These are phyloP conservation scores for Aspergillus bombycis DNA, from an alignment of 2,329 filamentous ascomycete genomes.

Conservation along the genomic window DNA sequence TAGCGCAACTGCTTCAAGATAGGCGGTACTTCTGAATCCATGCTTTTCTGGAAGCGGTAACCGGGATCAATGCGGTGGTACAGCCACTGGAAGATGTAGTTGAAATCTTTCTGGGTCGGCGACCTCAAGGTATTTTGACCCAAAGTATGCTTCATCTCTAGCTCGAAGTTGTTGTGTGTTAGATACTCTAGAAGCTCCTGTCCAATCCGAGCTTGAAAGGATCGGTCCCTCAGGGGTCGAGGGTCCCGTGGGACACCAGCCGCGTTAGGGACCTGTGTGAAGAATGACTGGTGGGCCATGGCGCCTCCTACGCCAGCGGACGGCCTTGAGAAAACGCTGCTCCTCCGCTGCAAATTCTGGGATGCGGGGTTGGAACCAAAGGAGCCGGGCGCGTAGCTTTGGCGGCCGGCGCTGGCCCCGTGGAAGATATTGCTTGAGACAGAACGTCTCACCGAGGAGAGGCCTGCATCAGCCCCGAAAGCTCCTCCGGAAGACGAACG, in stretches of 20 bases:
- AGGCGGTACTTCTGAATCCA: slow-evolving; percentile 91
- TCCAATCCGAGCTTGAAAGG: slow-evolving; percentile 79
- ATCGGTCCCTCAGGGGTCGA: slow-evolving; percentile 78
- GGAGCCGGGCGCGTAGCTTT: slow-evolving; percentile 68
- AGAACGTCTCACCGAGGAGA: slow-evolving; percentile 82
- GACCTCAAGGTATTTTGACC: slow-evolving; percentile 88
- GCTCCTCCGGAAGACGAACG: slow-evolving; percentile 74
- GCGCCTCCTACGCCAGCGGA: slow-evolving; percentile 62
- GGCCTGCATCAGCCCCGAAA: slow-evolving; percentile 76
- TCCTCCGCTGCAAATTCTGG: slow-evolving; percentile 65
- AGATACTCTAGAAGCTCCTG: slow-evolving; percentile 92
- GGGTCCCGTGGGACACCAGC: slow-evolving; percentile 86
- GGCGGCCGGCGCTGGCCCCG: slow-evolving; percentile 64
- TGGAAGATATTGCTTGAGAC: slow-evolving; percentile 69
- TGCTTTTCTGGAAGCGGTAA: slow-evolving; percentile 90
- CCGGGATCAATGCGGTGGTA: slow-evolving; percentile 94
- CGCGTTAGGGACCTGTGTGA: slow-evolving; percentile 79
- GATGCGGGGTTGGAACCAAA: slow-evolving; percentile 57
- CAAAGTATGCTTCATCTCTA: slow-evolving; percentile 96
- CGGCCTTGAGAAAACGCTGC: slow-evolving; percentile 80
- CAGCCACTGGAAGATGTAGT: slow-evolving; percentile 96
- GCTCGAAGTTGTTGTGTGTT: slow-evolving; percentile 90
- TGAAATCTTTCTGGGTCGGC: slow-evolving; percentile 97
- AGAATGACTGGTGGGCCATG: slow-evolving; percentile 88
- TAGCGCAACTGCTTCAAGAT: slow-evolving; percentile 93